Evolutionary conservation across 1,284 basidiomycete genomes (phyloP).

Genomic region (Malassezia sympodialis): DNA sequence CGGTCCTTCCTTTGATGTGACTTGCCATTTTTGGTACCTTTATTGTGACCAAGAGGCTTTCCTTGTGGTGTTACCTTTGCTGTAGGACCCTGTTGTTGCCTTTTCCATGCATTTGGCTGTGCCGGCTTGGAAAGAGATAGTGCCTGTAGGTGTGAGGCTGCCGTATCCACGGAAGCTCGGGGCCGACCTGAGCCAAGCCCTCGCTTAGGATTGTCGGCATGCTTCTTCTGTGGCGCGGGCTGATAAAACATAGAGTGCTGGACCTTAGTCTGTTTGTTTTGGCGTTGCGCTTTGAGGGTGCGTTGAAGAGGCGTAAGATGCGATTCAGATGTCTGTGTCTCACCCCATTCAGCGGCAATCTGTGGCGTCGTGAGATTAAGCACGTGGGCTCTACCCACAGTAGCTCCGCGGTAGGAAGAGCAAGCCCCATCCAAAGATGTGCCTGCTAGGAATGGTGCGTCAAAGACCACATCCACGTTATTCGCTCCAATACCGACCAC

Average conservation of each 20-base stretch:
- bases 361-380: slow-evolving; percentile 44
- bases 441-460: slow-evolving; percentile 86
- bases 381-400: slow-evolving; percentile 30
- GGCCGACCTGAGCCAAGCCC: not conserved
- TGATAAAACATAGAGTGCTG: not conserved
- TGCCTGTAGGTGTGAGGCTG: slow-evolving; percentile 5
- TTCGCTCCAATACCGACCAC: slow-evolving; percentile 72
- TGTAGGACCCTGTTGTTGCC: not conserved
- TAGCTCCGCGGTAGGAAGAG: slow-evolving; percentile 26
- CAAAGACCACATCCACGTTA: slow-evolving; percentile 93
- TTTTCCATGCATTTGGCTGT: not conserved
- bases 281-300: slow-evolving; percentile 4
- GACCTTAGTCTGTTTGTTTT: not conserved
- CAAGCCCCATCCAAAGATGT: slow-evolving; percentile 63
- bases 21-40: not conserved
- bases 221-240: not conserved
- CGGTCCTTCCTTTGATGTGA: not conserved
- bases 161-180: not conserved
- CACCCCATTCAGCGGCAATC: slow-evolving; percentile 21
- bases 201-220: not conserved
- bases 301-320: slow-evolving; percentile 5
- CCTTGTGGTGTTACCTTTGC: not conserved
- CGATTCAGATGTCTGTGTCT: not conserved
- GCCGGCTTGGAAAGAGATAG: slow-evolving; percentile 3
- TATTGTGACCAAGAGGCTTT: not conserved